A percentile compares a stretch with the other conserved stretches of the same genome.
phyloP scores from a whole-genome alignment of 2,329 filamentous ascomycete species.

The Alternaria angustiovoidea region DNA sequence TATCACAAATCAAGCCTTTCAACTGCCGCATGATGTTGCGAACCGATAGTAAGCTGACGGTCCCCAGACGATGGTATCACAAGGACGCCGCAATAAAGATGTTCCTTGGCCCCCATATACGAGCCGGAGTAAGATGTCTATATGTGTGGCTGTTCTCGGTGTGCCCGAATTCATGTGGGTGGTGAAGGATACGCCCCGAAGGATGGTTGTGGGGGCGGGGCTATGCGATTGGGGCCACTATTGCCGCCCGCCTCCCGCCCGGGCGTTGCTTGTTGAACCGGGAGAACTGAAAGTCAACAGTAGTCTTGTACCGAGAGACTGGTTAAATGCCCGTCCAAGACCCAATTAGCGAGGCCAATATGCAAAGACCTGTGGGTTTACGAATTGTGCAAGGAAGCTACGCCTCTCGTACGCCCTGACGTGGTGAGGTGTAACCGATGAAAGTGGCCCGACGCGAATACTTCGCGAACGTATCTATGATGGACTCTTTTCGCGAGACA shows the following conservation, averaged over 20 bases:
- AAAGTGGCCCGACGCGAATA: neutral
- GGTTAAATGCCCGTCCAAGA: neutral
- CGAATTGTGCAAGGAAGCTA: neutral
- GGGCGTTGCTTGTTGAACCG: neutral
- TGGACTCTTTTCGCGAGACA: neutral
- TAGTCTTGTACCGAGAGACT: neutral
- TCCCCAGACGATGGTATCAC: neutral
- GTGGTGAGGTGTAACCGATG: neutral
- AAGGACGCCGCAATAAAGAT: neutral
- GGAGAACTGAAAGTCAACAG: neutral
- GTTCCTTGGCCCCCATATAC: neutral
- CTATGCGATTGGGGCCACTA: neutral
- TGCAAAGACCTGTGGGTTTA: neutral
- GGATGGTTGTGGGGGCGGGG: constrained; percentile 3
- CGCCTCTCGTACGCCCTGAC: neutral
- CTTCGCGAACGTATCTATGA: neutral
- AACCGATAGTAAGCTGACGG: neutral
- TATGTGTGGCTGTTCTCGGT: neutral
- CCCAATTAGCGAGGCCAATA: neutral
- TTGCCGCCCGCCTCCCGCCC: neutral
- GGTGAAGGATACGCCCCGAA: neutral
- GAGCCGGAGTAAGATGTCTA: neutral
- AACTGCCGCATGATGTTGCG: neutral
- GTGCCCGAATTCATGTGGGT: neutral
- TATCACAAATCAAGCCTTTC: neutral